These are phyloP conservation scores for Aspergillus cavernicola DNA, from an alignment of 495 filamentous ascomycete genomes.

Conservation along the genomic window DNA sequence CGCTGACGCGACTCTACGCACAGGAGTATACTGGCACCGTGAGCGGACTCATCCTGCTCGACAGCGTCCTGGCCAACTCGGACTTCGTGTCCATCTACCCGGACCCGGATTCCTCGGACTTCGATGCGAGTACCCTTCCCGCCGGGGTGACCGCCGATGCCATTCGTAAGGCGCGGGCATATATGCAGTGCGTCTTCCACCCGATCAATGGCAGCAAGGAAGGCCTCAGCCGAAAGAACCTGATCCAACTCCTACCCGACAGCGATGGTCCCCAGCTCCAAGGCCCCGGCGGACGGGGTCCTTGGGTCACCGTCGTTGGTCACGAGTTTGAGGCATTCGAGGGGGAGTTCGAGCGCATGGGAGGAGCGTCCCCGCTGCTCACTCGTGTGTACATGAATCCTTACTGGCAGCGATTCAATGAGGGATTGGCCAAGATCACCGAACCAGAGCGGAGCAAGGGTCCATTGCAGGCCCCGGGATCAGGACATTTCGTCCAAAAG, in stretches of 20 bases:
- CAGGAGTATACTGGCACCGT: slow-evolving; percentile 42
- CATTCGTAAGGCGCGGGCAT: slow-evolving; percentile 41
- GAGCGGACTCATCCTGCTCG: slow-evolving; percentile 51
- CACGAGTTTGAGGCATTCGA: slow-evolving; percentile 60
- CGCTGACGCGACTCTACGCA: slow-evolving; percentile 54
- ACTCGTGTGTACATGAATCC: no score
- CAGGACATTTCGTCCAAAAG: slow-evolving; percentile 61
- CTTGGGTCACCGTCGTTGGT: slow-evolving; percentile 27
- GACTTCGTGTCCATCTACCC: slow-evolving; percentile 59
- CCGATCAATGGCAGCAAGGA: slow-evolving; percentile 54
- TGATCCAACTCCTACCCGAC: slow-evolving; percentile 47
- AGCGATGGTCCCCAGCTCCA: slow-evolving; percentile 46
- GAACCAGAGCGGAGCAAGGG: no score
- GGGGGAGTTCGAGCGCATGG: slow-evolving; percentile 13
- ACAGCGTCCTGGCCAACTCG: slow-evolving; percentile 59
- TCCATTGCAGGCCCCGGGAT: slow-evolving; percentile 48
- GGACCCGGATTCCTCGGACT: slow-evolving; percentile 50
- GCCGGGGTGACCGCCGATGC: slow-evolving; percentile 41
- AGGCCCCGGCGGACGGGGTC: slow-evolving; percentile 31
- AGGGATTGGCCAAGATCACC: no score
- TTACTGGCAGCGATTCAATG: no score
- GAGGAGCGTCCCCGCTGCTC: no score
- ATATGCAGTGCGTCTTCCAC: slow-evolving; percentile 44
- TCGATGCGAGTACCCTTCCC: slow-evolving; percentile 41
- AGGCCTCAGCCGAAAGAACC: slow-evolving; percentile 48